Base-by-base conservation (phyloP, 2,329 filamentous ascomycete species). In the Chaetomiaceae sp. region DNA sequence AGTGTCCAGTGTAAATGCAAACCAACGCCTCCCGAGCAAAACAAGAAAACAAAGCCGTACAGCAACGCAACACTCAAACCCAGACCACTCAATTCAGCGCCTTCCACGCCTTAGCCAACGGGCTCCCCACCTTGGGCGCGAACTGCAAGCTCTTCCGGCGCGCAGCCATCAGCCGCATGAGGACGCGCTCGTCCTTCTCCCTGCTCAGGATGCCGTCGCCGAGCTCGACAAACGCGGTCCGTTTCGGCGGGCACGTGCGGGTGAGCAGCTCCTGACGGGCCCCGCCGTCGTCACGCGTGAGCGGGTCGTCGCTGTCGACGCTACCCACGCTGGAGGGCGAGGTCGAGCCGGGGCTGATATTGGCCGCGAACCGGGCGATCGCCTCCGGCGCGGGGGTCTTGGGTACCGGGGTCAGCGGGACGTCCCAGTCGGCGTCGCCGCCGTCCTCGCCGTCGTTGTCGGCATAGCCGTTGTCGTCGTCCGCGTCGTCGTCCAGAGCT, bases 81-180 rank as follows among this genome's bases (percentile, higher is more conserved):
- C 32, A 17, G 6, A 32, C n/a, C 7, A 6, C 9, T 40, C 38
- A 55, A 29, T 55, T 48, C 45, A 47, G 48, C 12, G 50, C 49
- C 47, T 65, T 65, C 77, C 76, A 81, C 20, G 73, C 68, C 58
- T 72, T 78, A 20, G 79, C 75, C 56, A 90, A 67, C 2, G 86
- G 86, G 63, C 86, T 90, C 15, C 77, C 82, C 48, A 88, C 69
- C 66, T 85, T 84, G 24, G 86, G 86, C 26, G 84, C 84, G 68
- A 83, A 88, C 60, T 87, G 84, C 63, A 88, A 62, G 60, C 84
- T 91, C 76, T 87, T 88, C 50, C 86, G 74, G 50, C 85, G 73
- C 1, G 84, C 85, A 10, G 83, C 80, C 73, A 86, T 79, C 50
- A 90, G 68, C 38, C 81, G 73, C 65, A 78, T 73, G 51, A 80